Conservation (phyloP, 352 stramenopile species). For the Phytophthora macrochlamydospora region DNA sequence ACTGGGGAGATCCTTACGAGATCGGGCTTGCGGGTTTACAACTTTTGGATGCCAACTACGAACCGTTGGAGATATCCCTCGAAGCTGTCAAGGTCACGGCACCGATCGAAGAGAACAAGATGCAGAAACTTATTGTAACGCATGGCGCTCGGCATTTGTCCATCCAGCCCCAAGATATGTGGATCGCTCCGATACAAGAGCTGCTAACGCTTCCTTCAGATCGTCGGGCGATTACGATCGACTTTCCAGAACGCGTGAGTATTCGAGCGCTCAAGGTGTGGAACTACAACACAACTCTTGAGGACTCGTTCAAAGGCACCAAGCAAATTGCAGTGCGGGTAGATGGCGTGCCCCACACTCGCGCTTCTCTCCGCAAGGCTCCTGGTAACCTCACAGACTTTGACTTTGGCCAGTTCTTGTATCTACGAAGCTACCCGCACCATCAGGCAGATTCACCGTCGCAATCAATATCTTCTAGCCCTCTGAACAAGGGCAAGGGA, state of each 20-base stretch:
- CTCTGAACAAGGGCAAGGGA: constrained; percentile 13
- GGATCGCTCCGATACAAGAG: constrained; percentile 50
- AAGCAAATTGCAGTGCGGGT: constrained; percentile 65
- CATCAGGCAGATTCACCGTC: constrained; percentile 6
- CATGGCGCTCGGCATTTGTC: constrained; percentile 59
- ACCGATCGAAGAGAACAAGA: constrained; percentile 36
- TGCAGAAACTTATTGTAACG: constrained; percentile 44
- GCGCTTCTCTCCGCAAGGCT: constrained; percentile 79
- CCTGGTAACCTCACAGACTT: constrained; percentile 78
- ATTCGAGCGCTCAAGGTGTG: constrained; percentile 70
- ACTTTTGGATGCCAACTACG: constrained; percentile 65
- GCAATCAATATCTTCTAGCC: constrained; percentile 13
- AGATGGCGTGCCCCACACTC: constrained; percentile 49
- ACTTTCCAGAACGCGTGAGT: constrained; percentile 50
- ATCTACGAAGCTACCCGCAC: constrained; percentile 37
- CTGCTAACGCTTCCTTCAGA: constrained; percentile 42
- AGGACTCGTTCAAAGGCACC: constrained; percentile 79
- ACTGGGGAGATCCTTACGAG: constrained; percentile 77
- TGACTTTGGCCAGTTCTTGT: constrained; percentile 86
- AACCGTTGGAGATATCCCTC: constrained; percentile 35
- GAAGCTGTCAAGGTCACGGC: constrained; percentile 37
- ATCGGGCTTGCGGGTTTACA: constrained; percentile 63
- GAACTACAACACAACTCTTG: constrained; percentile 82
- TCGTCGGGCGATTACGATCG: constrained; percentile 47
- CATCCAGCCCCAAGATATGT: constrained; percentile 61